Evolutionary conservation across 2,329 filamentous ascomycete genomes (phyloP), one percentile per base, ranked within the genome.

Genomic region (Arthroderma uncinatum): DNA sequence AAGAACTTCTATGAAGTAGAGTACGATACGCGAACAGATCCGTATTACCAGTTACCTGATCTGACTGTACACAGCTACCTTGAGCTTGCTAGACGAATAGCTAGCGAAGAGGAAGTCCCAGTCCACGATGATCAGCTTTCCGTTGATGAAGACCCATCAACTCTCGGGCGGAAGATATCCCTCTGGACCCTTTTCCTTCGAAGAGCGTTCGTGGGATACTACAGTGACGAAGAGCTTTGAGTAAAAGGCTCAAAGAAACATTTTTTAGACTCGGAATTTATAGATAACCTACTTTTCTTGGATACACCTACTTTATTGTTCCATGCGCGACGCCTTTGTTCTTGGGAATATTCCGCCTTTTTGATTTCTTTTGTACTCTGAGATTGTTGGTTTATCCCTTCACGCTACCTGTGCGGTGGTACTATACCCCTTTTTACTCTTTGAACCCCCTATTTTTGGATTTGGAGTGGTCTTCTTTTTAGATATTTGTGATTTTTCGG

Each of bases 21-120:
- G 70, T 98, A 98, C 69, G 84, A 84, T 68, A 97, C 91, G 0
- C 85, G 82, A 57, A 80, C 84, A 21, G 90, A 97, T 68, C 73
- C 82, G 58, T 71, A 85, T 0, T 96, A 91, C 68, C 80, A 82
- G 60, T 72, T 96, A 64, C 77, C 81, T 44, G 92, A 97, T 71
- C 74, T 98, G 69, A 97, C 92, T 0, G 87, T 96, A 55, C 79
- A 82, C 61, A 94, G 83, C 68, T 87, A 87, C 68, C 75, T 97
- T 47, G 80, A 87, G 60, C 78, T 97, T 52, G 93, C 93, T 9
- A 82, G 85, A 61, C 79, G 85, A 56, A 94, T 97, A 66, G 87
- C 86, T 14, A 19, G 21, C 14, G 19, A 42, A 30, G 23, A 36
- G 23, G 10, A 12, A 12, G 23, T 48, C 5, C 21, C 37, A 37